Percentiles rank a stretch among this genome's conserved stretches.
These are phyloP conservation scores for Fagus sylvatica DNA, from an alignment of 306 rosid genomes.

Conservation along the genomic window DNA sequence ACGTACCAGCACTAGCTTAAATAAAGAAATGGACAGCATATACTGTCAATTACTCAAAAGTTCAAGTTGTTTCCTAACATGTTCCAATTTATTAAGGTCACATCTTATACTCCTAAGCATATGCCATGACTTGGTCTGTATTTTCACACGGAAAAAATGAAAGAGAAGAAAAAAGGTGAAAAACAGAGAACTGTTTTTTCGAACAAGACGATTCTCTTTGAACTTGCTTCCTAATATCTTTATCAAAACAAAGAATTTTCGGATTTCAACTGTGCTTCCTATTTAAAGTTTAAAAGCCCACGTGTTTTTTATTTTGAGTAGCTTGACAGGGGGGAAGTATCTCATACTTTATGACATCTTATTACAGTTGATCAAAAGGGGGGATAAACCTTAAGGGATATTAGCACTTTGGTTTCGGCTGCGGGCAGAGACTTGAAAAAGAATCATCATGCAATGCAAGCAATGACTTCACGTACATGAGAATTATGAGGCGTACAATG, in stretches of 20 bases:
- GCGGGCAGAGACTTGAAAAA: background rate
- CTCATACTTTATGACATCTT: background rate
- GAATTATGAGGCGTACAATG: no score
- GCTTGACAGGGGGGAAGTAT: background rate
- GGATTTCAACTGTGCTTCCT: background rate
- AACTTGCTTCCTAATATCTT: background rate
- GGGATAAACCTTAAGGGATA: background rate
- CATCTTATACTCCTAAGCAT: background rate
- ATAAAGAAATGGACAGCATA: background rate
- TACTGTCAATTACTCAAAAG: background rate
- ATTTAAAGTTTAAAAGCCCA: background rate
- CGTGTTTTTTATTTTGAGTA: conserved; percentile 21
- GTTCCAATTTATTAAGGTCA: background rate
- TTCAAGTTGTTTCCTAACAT: background rate
- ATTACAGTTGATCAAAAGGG: no score
- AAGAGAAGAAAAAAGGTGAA: no score
- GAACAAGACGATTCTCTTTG: background rate
- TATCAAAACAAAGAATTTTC: background rate
- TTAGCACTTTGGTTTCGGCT: background rate
- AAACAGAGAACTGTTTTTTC: no score
- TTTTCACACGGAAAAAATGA: background rate
- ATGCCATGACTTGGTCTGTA: background rate
- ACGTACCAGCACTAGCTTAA: background rate
- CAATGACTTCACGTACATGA: background rate
- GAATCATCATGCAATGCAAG: background rate